Conservation (phyloP, 768 basidiomycete genomes). For the Termitomyces sp. region DNA sequence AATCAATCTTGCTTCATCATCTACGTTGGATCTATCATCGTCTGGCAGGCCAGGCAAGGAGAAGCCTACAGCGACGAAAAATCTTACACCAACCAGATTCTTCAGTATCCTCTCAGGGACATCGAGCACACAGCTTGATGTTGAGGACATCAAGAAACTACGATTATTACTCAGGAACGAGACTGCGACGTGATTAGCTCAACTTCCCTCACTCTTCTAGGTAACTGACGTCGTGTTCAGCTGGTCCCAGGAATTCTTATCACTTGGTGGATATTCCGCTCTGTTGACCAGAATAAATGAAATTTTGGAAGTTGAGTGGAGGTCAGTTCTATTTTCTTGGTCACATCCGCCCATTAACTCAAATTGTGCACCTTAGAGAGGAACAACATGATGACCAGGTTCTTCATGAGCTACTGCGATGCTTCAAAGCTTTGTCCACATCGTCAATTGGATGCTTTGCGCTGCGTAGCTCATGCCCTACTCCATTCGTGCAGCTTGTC, state of each 20-base stretch:
- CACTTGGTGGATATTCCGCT: conserved; percentile 79
- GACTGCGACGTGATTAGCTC: conserved; percentile 59
- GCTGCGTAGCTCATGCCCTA: conserved; percentile 82
- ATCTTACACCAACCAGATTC: conserved; percentile 58
- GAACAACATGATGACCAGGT: conserved; percentile 98
- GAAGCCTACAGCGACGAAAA: conserved; percentile 42
- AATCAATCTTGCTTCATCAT: conserved; percentile 37
- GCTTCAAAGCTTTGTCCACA: conserved; percentile 90
- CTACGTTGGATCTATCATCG: conserved; percentile 36
- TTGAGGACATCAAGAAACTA: conserved; percentile 84
- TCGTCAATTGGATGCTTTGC: conserved; percentile 87
- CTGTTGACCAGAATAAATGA: conserved; percentile 84
- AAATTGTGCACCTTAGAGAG: conserved; percentile 52
- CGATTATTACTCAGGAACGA: conserved; percentile 86
- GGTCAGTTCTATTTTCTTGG: conserved; percentile 41
- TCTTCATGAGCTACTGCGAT: conserved; percentile 85
- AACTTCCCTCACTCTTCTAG: background rate
- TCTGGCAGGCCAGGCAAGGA: conserved; percentile 43
- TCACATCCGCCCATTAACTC: background rate
- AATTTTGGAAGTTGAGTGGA: conserved; percentile 94
- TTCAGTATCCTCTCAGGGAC: conserved; percentile 62
- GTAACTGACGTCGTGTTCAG: conserved; percentile 29
- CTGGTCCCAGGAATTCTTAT: conserved; percentile 87
- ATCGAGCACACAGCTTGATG: conserved; percentile 73
- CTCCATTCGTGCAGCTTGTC: conserved; percentile 82